phyloP scores from a whole-genome alignment of 805 yeast species.

The Yarrowia sp. region DNA sequence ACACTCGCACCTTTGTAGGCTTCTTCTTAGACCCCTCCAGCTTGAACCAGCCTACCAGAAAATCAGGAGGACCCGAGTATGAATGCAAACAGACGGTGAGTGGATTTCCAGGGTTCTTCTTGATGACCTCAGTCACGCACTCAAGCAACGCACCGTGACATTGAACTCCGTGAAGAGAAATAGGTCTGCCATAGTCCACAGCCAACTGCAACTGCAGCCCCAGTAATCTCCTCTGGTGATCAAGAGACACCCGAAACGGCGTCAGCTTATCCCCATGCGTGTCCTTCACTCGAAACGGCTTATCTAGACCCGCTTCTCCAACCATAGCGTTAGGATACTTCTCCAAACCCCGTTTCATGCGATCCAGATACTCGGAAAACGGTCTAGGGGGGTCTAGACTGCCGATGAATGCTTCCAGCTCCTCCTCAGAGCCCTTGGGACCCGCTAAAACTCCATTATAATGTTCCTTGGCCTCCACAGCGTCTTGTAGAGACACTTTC shows the following conservation, averaged over 20 bases:
- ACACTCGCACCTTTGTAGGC: slow-evolving; percentile 37
- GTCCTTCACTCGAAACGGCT: slow-evolving; percentile 49
- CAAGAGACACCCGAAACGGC: slow-evolving; percentile 55
- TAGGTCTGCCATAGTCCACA: slow-evolving; percentile 45
- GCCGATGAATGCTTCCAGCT: slow-evolving; percentile 30
- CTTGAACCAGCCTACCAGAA: slow-evolving; percentile 35
- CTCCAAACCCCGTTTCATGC: slow-evolving; percentile 31
- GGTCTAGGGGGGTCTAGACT: slow-evolving; percentile 38
- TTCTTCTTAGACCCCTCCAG: slow-evolving; percentile 10
- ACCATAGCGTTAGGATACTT: slow-evolving; percentile 47
- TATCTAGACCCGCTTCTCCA: slow-evolving; percentile 94
- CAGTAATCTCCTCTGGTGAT: slow-evolving; percentile 64
- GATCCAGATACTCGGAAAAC: background rate
- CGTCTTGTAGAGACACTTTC: background rate
- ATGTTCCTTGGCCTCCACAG: background rate
- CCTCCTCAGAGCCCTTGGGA: slow-evolving; percentile 39
- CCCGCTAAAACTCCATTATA: slow-evolving; percentile 61
- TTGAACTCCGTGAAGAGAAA: slow-evolving; percentile 83
- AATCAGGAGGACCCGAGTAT: slow-evolving; percentile 79
- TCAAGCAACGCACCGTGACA: slow-evolving; percentile 64
- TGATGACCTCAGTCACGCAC: slow-evolving; percentile 35
- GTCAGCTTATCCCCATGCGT: slow-evolving; percentile 35
- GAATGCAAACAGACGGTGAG: slow-evolving; percentile 70
- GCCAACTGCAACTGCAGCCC: slow-evolving; percentile 56
- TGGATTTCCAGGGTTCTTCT: slow-evolving; percentile 29